Percentiles rank a stretch among this genome's conserved stretches.
These are phyloP conservation scores for Saprolegnia diclina DNA, from an alignment of 352 stramenopile species.

Conservation along the genomic window DNA sequence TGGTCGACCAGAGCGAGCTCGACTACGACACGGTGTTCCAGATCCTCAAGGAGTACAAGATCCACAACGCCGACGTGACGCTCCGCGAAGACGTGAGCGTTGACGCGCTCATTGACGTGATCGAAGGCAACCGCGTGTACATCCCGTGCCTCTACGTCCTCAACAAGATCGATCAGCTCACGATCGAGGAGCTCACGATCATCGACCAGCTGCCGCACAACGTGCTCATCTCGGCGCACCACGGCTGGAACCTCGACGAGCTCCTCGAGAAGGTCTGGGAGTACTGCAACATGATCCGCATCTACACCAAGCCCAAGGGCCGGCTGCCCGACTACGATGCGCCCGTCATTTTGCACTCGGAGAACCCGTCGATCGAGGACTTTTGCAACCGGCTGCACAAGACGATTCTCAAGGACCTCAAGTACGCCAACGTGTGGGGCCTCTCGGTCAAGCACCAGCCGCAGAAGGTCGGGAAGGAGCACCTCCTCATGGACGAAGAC, in stretches of 20 bases:
- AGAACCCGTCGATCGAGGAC: constrained; percentile 93
- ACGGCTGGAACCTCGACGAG: constrained; percentile 98
- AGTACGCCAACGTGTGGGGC: constrained; percentile 98
- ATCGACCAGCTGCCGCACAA: constrained; percentile 98
- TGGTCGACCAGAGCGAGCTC: constrained; percentile 87
- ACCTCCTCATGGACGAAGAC: constrained; percentile 97
- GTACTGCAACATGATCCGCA: constrained; percentile 96
- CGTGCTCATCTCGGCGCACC: constrained; percentile 94
- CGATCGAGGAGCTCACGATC: constrained; percentile 98
- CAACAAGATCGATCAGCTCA: constrained; percentile 99
- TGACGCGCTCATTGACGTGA: constrained; percentile 99
- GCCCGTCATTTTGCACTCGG: constrained; percentile 96
- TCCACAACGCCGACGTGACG: constrained; percentile 96
- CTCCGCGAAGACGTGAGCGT: constrained; percentile 94
- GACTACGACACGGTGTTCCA: constrained; percentile 91
- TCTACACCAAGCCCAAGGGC: constrained; percentile 98
- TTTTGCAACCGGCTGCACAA: constrained; percentile 95
- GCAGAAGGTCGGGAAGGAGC: constrained; percentile 97
- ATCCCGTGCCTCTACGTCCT: constrained; percentile 98
- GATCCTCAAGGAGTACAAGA: constrained; percentile 98
- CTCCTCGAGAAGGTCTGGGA: constrained; percentile 97
- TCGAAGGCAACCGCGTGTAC: constrained; percentile 98
- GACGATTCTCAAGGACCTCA: constrained; percentile 83
- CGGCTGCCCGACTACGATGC: constrained; percentile 94
- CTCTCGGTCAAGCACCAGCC: constrained; percentile 97